Evolutionary conservation across 2,329 filamentous ascomycete species (phyloP).

Genomic region (Botryosphaeria dothidea): DNA sequence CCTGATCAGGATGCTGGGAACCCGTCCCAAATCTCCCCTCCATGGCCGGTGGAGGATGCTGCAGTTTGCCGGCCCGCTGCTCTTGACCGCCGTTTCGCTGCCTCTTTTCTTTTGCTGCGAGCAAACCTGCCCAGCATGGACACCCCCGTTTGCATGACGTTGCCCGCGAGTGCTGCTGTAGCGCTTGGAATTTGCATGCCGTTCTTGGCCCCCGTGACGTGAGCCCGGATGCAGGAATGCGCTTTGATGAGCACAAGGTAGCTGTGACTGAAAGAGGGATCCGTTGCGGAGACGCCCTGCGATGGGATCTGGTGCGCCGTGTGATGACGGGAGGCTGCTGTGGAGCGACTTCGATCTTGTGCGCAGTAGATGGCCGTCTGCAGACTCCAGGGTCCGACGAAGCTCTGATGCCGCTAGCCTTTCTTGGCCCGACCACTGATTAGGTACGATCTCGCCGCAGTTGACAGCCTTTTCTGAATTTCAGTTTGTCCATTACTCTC

Average conservation of each 20-base stretch:
- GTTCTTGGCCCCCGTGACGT: constrained; percentile 18
- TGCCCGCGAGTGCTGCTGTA: not conserved
- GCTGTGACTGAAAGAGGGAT: constrained; percentile 14
- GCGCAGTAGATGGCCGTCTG: constrained; percentile 7
- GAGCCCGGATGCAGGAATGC: constrained; percentile 14
- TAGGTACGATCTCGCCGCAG: not conserved
- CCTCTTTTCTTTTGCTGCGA: constrained; percentile 9
- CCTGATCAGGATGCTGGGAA: constrained; percentile 9
- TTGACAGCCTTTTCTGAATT: not conserved
- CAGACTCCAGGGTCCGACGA: constrained; percentile 24
- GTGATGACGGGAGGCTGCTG: constrained; percentile 13
- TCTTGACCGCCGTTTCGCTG: constrained; percentile 19
- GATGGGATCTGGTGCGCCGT: constrained; percentile 12
- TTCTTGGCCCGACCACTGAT: not conserved
- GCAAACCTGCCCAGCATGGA: not conserved
- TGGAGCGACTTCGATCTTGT: constrained; percentile 11
- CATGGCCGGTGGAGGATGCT: not conserved
- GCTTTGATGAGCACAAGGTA: constrained; percentile 7
- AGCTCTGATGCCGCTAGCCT: constrained; percentile 7
- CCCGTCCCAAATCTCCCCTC: constrained; percentile 6
- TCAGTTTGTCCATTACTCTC: not conserved
- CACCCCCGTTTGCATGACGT: constrained; percentile 3
- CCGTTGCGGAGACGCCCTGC: not conserved
- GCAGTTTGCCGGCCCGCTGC: not conserved
- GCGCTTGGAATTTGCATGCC: constrained; percentile 6